Evolutionary conservation across 306 rosid species (phyloP), one percentile per base, ranked within the genome.

Genomic region (Cucumis hystrix): DNA sequence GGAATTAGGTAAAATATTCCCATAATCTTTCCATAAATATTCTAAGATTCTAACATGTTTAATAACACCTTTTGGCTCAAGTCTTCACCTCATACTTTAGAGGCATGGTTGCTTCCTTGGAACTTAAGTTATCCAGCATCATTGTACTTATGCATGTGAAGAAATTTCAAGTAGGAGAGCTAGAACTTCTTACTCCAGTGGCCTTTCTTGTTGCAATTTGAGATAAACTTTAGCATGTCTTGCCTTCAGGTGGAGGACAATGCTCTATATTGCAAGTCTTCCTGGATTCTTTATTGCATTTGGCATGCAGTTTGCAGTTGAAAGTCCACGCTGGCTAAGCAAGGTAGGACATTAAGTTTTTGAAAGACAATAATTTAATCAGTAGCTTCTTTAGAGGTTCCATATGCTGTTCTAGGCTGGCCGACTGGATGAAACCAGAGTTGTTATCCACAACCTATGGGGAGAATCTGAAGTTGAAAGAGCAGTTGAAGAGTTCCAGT

Each of bases 301-400:
- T 81, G 97, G 96, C 51, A 93, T 93, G 96, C 93, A 88, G 86
- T 91, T 88, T 88, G 83, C 98, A 74, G 93, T 91, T 52, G 98
- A 93, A 58, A 93, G 98, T 79, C 98, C 98, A 43, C 93, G 97
- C 77, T 93, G 98, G 97, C 88, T 93, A 61, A 91, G 93, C 86
- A 93, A 91, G 89, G 98, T 89, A 80, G 82, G 83, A 74, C 63
- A 81, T 28, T 35, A 47, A 7, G 23, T 47, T 47, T 21, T 8
- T 70, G 35, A 25, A 47, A 45, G 40, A 13, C 6, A 4, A 37
- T 15, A 35, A 54, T 56, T 55, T 66, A 23, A 15, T 41, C 54
- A 1, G 75, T 49, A 47, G 39, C 52, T 67, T 47, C 75, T 47
- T 70, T 23, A 70, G 59, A 25, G 57, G 40, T 47, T 66, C 63